Evolutionary conservation across 345 rosid species (phyloP), one percentile per base, ranked within the genome.

Genomic region (Odontarrhena argentea): DNA sequence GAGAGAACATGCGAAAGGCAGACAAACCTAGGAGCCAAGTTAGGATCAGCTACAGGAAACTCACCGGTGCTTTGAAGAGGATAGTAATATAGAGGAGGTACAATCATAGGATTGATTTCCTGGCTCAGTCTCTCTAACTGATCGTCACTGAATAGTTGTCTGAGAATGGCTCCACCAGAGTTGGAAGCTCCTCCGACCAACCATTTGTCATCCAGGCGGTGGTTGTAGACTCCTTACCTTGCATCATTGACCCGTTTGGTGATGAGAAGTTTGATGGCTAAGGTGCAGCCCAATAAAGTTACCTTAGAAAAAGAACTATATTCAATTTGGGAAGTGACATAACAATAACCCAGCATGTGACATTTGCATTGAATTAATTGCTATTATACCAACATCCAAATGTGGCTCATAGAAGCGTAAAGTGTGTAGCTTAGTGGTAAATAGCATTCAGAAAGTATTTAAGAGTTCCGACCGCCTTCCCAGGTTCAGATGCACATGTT

Each of bases 131-230:
- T 74, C 63, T 71, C 79, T 70, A 93, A 52, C 50, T 86, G 87
- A 61, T 87, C 83, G 15, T 88, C 96, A 3, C 82, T 83, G 56
- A 86, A 88, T 8, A 81, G 62, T 68, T 83, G 78, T 56, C 85
- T 80, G 28, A 88, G 87, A 66, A 86, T 87, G 6, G 85, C 91
- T 63, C 96, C 96, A 0, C 96, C 96, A 18, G 91, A 86, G 46
- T 88, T 88, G 44, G 91, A 88, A 71, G 96, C 96, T 65, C 89
- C 91, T 55, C 96, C 96, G 13, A 88, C 91, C 24, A 88, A 94
- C 98, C 98, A 93, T 62, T 85, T 90, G 72, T 93, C 90, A 55
- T 90, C 94, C 14, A 93, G 87, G 25, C 98, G 94, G 61, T 93
- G 98, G 67, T 97, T 90, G 58, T 90, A 93, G 58, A 93, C 97